Evolutionary conservation across 371 early-diverging fungal species (phyloP).

Genomic region (Mucor plumbeus): DNA sequence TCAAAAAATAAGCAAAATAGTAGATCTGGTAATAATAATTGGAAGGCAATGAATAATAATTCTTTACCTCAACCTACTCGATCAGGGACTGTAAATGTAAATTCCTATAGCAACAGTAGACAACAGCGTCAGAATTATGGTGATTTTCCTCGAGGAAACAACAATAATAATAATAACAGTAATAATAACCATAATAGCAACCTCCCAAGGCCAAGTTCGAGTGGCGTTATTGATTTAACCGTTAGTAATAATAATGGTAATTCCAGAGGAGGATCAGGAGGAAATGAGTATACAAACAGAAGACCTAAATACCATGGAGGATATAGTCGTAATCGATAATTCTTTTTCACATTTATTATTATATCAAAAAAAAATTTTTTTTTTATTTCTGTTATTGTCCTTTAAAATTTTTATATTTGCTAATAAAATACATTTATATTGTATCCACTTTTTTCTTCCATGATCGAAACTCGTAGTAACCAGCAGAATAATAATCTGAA

Average conservation of each 20-base stretch:
- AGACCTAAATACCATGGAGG: slow-evolving; percentile 31
- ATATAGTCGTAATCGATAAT: slow-evolving; percentile 17
- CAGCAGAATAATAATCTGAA: too few relatives aligned
- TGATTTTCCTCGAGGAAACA: slow-evolving; percentile 17
- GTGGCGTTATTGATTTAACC: slow-evolving; percentile 31
- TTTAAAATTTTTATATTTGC: too few relatives aligned
- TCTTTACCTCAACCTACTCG: slow-evolving; percentile 31
- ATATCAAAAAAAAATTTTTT: background rate
- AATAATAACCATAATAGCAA: background rate
- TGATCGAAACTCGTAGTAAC: too few relatives aligned
- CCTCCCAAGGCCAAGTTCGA: slow-evolving; percentile 30
- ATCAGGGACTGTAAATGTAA: slow-evolving; percentile 23
- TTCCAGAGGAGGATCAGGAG: background rate
- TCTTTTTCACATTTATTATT: background rate
- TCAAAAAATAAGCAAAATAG: slow-evolving; percentile 6
- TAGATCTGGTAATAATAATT: slow-evolving; percentile 27
- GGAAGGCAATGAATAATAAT: slow-evolving; percentile 28
- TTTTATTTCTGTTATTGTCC: background rate
- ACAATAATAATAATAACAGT: background rate
- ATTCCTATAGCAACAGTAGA: slow-evolving; percentile 3
- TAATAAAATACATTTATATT: too few relatives aligned
- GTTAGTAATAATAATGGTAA: background rate
- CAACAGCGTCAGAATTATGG: slow-evolving; percentile 11
- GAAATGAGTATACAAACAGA: slow-evolving; percentile 7
- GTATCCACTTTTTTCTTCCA: too few relatives aligned